Evolutionary conservation across 2,329 filamentous ascomycete genomes (phyloP).

Genomic region (Colletotrichum cereale): DNA sequence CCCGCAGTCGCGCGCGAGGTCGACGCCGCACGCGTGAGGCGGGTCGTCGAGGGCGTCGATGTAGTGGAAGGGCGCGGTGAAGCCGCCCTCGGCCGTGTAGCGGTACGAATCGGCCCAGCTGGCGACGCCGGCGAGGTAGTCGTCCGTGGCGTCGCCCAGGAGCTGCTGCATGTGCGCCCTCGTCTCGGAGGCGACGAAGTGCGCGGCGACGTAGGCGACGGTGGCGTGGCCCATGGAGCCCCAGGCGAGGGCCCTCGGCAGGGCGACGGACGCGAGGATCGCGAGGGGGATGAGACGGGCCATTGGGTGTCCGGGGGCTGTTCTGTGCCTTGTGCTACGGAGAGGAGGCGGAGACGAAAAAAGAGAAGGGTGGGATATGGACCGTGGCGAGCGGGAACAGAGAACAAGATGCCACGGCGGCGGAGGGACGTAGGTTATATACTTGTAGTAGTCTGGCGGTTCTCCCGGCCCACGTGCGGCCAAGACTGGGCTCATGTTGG

Average conservation of each 20-base stretch:
- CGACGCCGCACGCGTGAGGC: constrained; percentile 38
- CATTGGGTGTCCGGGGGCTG: constrained; percentile 42
- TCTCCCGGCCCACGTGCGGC: constrained; percentile 14
- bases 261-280: constrained; percentile 42
- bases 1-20: constrained; percentile 42
- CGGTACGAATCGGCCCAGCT: constrained; percentile 45
- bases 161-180: constrained; percentile 37
- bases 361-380: constrained; percentile 4
- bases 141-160: constrained; percentile 57
- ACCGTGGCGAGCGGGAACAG: constrained; percentile 15
- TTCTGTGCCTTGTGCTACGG: not conserved
- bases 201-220: constrained; percentile 64
- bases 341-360: not conserved
- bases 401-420: not conserved
- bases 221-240: constrained; percentile 63
- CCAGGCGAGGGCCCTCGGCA: constrained; percentile 50
- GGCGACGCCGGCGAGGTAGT: constrained; percentile 63
- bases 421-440: constrained; percentile 1
- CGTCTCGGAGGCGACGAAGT: constrained; percentile 59
- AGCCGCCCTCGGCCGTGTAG: constrained; percentile 41
- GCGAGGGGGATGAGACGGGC: constrained; percentile 42
- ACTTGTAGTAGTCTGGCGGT: constrained; percentile 1
- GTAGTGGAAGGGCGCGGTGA: constrained; percentile 41
- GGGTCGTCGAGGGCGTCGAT: constrained; percentile 41
- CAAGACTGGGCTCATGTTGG: constrained; percentile 1